phyloP scores from a whole-genome alignment of 768 basidiomycete species.

The Pisolithus marmoratus region DNA sequence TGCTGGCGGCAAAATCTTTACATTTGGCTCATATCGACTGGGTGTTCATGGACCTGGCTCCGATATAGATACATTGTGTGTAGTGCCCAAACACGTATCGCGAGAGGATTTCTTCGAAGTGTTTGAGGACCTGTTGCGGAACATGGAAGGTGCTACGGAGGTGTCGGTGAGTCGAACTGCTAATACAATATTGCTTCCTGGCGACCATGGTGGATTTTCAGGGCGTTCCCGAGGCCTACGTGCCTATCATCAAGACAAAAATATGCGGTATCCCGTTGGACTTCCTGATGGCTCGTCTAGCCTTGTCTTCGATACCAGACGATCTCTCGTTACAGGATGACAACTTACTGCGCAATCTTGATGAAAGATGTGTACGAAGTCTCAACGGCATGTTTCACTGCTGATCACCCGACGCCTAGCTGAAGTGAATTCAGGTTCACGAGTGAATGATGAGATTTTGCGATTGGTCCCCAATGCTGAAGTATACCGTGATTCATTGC shows the following conservation, averaged over 20 bases:
- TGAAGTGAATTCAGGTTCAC: conserved; percentile 58
- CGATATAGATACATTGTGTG: conserved; percentile 98
- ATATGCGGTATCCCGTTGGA: conserved; percentile 91
- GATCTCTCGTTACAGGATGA: conserved; percentile 88
- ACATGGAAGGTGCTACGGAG: conserved; percentile 78
- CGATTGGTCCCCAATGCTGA: conserved; percentile 90
- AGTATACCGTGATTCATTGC: conserved; percentile 89
- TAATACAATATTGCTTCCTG: neutral
- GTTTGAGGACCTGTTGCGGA: conserved; percentile 84
- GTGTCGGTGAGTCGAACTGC: conserved; percentile 64
- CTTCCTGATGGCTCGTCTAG: conserved; percentile 87
- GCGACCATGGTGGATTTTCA: conserved; percentile 26
- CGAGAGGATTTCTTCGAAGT: conserved; percentile 93
- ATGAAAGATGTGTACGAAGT: conserved; percentile 93
- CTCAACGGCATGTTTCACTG: conserved; percentile 57
- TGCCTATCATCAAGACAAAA: conserved; percentile 90
- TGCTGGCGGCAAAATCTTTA: conserved; percentile 98
- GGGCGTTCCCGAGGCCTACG: conserved; percentile 96
- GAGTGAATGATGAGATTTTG: conserved; percentile 94
- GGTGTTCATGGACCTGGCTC: conserved; percentile 95
- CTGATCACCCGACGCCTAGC: neutral
- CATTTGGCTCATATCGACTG: conserved; percentile 96
- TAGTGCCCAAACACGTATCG: conserved; percentile 94
- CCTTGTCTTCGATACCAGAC: conserved; percentile 84
- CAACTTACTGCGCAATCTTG: conserved; percentile 84